Conservation (phyloP, 495 filamentous ascomycete genomes). For the Hypomontagnella submonticulosa region DNA sequence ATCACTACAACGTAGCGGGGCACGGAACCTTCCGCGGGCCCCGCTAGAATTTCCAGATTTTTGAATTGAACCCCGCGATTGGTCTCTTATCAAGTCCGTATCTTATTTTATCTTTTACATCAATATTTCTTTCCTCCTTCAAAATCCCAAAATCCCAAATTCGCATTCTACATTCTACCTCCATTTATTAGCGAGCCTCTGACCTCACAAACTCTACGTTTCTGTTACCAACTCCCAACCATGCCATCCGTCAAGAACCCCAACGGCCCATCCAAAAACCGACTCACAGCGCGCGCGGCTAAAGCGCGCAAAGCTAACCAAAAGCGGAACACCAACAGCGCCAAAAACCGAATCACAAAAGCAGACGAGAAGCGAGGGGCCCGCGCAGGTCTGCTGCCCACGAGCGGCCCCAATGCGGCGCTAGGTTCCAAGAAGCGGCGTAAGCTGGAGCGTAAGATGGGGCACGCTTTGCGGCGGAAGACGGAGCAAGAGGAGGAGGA, state of each 20-base stretch:
- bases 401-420: conserved; percentile 53
- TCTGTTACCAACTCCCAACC: neutral
- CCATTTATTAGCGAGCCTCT: no score
- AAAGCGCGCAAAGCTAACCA: conserved; percentile 45
- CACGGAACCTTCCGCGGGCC: conserved; percentile 10
- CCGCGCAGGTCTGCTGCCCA: conserved; percentile 53
- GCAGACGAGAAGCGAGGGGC: conserved; percentile 53
- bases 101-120: neutral
- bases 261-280: conserved; percentile 57
- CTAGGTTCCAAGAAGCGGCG: conserved; percentile 56
- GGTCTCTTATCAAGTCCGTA: neutral
- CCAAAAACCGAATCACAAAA: conserved; percentile 43
- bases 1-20: no score
- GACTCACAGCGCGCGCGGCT: conserved; percentile 50
- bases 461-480: conserved; percentile 55
- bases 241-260: conserved; percentile 61
- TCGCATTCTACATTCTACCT: no score
- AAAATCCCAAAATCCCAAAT: neutral
- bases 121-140: neutral
- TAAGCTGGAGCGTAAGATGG: conserved; percentile 57
- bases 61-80: conserved; percentile 1
- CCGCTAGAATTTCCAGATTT: conserved; percentile 32
- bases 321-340: conserved; percentile 38
- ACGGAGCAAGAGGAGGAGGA: conserved; percentile 53
- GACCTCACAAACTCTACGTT: no score